Evolutionary conservation across 306 rosid genomes (phyloP), one percentile per base, ranked within the genome.

Genomic region (Herpetospermum pedunculosum): DNA sequence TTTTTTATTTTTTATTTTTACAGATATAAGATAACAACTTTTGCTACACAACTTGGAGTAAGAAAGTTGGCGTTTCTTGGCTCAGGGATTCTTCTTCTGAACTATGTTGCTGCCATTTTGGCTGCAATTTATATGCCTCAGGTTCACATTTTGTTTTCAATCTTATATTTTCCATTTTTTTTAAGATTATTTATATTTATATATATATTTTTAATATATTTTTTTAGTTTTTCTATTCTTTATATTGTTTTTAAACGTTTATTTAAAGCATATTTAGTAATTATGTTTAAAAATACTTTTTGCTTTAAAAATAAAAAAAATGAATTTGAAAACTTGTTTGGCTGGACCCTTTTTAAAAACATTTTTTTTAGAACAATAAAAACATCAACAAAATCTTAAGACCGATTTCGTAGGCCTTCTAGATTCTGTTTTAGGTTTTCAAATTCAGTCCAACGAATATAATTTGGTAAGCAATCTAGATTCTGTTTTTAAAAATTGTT

Each of bases 1-100:
- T 26, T 23, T 32, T 9, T 59, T 29, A 2, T 2, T 6, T 5
- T 26, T 60, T 30, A 30, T 44, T 23, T 70, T 30, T 74, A 76
- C 79, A 93, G 98, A 87, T 93, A 78, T 86, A 84, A 87, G 77
- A 90, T 93, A 86, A 89, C 96, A 43, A 93, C 98, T 47, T 89
- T 93, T 58, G 97, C 98, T 19, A 90, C 96, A 14, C 90, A 93
- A 74, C 89, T 93, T 41, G 98, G 98, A 74, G 97, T 93, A n/a
- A 85, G 86, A 74, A 93, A 86, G 76, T 89, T 93, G 72, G 87
- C 94, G 11, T 90, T 86, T 82, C 92, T 93, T 75, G 94, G 98
- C 82, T 86, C 96, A 34, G 98, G 96, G 81, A 87, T 92, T 78
- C 82, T 92, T 83, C 88, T 92, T 59, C 58, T 83, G 75, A 92